A percentile compares a stretch with the other conserved stretches of the same genome.
These are phyloP conservation scores for Podaxis sp. DNA, from an alignment of 768 basidiomycete species.

Conservation along the genomic window DNA sequence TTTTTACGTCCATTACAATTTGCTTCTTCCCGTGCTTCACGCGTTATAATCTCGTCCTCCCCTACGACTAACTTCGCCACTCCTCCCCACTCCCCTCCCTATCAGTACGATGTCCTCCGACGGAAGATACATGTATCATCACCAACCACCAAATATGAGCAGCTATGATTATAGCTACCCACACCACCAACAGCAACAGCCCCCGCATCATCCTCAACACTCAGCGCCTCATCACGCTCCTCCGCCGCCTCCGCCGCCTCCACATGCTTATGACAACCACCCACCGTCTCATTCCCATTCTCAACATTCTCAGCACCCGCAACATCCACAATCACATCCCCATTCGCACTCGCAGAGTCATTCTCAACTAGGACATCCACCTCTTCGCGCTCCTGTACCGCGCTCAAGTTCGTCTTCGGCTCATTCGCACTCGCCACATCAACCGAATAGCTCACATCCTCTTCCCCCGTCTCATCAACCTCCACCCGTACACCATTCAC, in stretches of 20 bases:
- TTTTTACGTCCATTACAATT: constrained; percentile 12
- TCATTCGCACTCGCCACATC: constrained; percentile 17
- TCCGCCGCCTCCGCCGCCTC: constrained; percentile 21
- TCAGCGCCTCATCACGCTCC: constrained; percentile 28
- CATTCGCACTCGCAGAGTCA: constrained; percentile 21
- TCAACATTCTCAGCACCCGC: constrained; percentile 7
- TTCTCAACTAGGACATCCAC: constrained; percentile 13
- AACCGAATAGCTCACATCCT: constrained; percentile 26
- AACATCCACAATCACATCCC: constrained; percentile 19
- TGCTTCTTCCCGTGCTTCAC: constrained; percentile 11
- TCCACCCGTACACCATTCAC: constrained; percentile 18
- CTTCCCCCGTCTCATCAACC: constrained; percentile 19
- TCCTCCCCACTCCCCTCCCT: not conserved
- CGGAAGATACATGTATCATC: constrained; percentile 56
- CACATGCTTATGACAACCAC: constrained; percentile 20
- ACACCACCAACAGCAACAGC: constrained; percentile 23
- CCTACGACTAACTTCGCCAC: not conserved
- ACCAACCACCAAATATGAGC: constrained; percentile 39
- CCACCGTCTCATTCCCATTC: constrained; percentile 19
- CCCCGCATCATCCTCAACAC: constrained; percentile 29
- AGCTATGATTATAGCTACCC: constrained; percentile 47
- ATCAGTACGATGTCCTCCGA: constrained; percentile 44
- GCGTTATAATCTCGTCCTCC: constrained; percentile 4
- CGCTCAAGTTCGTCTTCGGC: constrained; percentile 8
- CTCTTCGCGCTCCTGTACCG: constrained; percentile 14